A percentile compares a stretch with the other conserved stretches of the same genome.
phyloP scores from a whole-genome alignment of 139 green algal species.

The Chlorella sorokiniana region DNA sequence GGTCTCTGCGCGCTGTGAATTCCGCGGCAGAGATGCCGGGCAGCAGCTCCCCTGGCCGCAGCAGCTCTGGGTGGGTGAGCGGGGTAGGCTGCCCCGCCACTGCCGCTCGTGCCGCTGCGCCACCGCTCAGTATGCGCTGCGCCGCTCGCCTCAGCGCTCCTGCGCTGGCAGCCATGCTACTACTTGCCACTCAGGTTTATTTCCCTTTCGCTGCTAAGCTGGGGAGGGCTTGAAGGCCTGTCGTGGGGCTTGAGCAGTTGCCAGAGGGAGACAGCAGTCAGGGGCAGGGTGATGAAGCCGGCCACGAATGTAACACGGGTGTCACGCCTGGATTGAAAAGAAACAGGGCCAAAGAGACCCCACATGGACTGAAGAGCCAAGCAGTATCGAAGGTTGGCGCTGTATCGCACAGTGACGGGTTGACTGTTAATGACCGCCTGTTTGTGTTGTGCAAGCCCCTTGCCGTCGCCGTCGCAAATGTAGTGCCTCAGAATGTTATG shows the following conservation, averaged over 20 bases:
- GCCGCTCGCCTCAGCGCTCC: background rate
- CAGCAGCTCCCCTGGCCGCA: constrained; percentile 55
- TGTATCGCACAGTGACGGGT: background rate
- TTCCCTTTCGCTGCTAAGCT: background rate
- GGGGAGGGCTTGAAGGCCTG: background rate
- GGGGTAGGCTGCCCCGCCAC: constrained; percentile 60
- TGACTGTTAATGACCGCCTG: background rate
- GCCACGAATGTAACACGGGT: constrained; percentile 34
- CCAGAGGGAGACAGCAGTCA: constrained; percentile 35
- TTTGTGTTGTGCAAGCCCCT: too few relatives aligned
- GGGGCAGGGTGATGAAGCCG: constrained; percentile 39
- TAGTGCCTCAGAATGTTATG: too few relatives aligned
- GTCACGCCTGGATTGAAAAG: constrained; percentile 30
- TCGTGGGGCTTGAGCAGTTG: background rate
- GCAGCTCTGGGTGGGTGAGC: constrained; percentile 57
- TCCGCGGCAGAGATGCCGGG: constrained; percentile 66
- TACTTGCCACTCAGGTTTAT: constrained; percentile 12
- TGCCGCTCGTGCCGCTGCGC: background rate
- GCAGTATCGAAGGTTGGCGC: background rate
- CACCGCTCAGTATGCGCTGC: background rate
- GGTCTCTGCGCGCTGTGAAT: constrained; percentile 54
- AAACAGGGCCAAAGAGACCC: constrained; percentile 36
- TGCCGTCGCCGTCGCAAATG: too few relatives aligned
- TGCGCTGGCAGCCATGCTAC: background rate
- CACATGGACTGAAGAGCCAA: constrained; percentile 9